A percentile compares a stretch with the other conserved stretches of the same genome.
phyloP scores from a whole-genome alignment of 1,284 basidiomycete species.

The Mycosarcoma maydis region DNA sequence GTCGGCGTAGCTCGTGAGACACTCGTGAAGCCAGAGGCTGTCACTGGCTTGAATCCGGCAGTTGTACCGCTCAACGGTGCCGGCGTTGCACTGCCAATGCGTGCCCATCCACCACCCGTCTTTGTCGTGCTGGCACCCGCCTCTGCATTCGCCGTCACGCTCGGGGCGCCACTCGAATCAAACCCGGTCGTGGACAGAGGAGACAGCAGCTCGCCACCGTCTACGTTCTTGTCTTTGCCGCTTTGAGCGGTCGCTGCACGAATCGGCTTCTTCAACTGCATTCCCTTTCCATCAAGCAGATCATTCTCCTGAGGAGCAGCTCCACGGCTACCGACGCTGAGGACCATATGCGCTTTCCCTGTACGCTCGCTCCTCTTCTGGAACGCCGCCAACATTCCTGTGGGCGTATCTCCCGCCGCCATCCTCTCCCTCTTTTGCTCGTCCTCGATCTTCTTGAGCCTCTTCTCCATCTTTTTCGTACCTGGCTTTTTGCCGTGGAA shows the following conservation, averaged over 20 bases:
- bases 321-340: conserved; percentile 60
- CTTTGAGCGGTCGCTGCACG: background rate
- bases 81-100: conserved; percentile 39
- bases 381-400: conserved; percentile 62
- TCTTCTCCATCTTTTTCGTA: conserved; percentile 61
- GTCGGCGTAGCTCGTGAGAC: conserved; percentile 1
- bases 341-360: conserved; percentile 66
- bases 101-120: conserved; percentile 35
- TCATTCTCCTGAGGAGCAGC: conserved; percentile 62
- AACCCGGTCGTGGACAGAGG: background rate
- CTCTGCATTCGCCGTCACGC: conserved; percentile 8
- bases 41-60: conserved; percentile 14
- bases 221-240: conserved; percentile 5
- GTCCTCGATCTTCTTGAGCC: conserved; percentile 58
- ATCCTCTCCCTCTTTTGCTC: conserved; percentile 63
- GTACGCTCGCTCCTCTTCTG: conserved; percentile 56
- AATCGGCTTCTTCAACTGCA: conserved; percentile 28
- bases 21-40: conserved; percentile 2
- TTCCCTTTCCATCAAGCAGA: conserved; percentile 39
- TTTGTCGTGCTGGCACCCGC: conserved; percentile 11
- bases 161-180: conserved; percentile 2
- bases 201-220: conserved; percentile 14
- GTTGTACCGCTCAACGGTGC: conserved; percentile 3
- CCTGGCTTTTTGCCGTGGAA: conserved; percentile 66
- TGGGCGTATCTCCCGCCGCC: conserved; percentile 64